Base-by-base conservation (phyloP, 768 basidiomycete genomes). In the Agrocybe pediades region DNA sequence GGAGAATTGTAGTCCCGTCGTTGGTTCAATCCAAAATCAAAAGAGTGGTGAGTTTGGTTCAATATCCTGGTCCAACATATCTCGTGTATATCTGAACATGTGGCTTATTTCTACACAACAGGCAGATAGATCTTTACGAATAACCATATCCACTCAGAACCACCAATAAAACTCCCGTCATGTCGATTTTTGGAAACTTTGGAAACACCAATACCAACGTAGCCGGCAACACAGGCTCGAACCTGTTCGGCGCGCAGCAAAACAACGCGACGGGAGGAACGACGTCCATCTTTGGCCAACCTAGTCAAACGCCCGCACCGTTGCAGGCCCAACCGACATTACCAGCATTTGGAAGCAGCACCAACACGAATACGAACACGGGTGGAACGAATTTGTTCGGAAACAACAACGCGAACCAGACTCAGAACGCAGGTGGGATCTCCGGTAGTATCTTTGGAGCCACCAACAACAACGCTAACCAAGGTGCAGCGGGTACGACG, bases 141-240 rank as follows among this genome's bases (percentile, higher is more conserved):
- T n/a, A n/a, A n/a, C n/a, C n/a, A n/a, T n/a, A n/a, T n/a, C n/a
- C n/a, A n/a, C n/a, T n/a, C n/a, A n/a, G n/a, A n/a, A n/a, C n/a
- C n/a, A n/a, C n/a, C n/a, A n/a, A n/a, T n/a, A n/a, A n/a, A n/a
- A n/a, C n/a, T n/a, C n/a, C n/a, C n/a, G n/a, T n/a, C n/a, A 68
- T 70, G 69, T 67, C 66, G 26, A 46, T 62, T 27, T 68, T 68
- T 42, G 62, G 64, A 25, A 61, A 56, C 33, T 56, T 61, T 52
- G 64, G 60, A 30, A 24, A 43, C 48, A 25, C 49, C 20, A 63
- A 60, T 46, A 55, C 53, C 54, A 63, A 51, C 44, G n/a, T n/a
- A n/a, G n/a, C n/a, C n/a, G n/a, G n/a, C n/a, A n/a, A n/a, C n/a
- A 53, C 54, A 26, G 63, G 62, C 11, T 59, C 61, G 19, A 54